Evolutionary conservation across 805 yeast species (phyloP), one percentile per base, ranked within the genome.

Genomic region (Candida manassasensis): DNA sequence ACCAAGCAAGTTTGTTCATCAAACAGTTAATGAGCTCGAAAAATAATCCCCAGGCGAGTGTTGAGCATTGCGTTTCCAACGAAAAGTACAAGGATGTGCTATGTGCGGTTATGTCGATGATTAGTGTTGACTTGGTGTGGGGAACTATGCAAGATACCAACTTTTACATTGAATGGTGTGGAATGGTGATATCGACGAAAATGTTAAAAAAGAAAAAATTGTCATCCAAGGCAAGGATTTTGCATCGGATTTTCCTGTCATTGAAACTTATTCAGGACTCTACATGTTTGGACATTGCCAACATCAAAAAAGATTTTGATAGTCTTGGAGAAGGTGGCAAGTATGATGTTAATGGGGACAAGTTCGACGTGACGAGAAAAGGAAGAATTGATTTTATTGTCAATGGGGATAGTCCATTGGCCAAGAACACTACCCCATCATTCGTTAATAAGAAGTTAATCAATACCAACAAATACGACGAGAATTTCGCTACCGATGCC

Each of bases 121-220:
- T 81, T 32, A 79, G 89, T 5, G 84, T 87, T 34, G 95, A 87
- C 59, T 80, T 85, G 34, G 89, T 85, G 11, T 83, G 94, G 86
- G 95, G 96, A 3, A 79, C 90, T 1, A 84, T 84, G 89, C 80
- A 83, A 37, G 93, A 84, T 45, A 85, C 95, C 50, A 78, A 77
- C 43, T 72, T 79, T 39, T 85, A 85, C 59, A 66, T 87, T 36
- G 74, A 77, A 36, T 77, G 87, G 48, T 84, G 95, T 61, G 90
- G 85, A 42, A 74, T 73, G 37, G 80, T 84, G 38, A 81, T 87
- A 17, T 74, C 76, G 21, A 73, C 77, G 45, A 77, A 90, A 49
- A 79, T 81, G 80, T 63, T 63, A 29, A 70, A 66, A 35, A 76
- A 87, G 51, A 61, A 80, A 47, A 75, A 73, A 41, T 57, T 86